Conservation (phyloP, 2,329 filamentous ascomycete species). For the Gremmenia infestans region DNA sequence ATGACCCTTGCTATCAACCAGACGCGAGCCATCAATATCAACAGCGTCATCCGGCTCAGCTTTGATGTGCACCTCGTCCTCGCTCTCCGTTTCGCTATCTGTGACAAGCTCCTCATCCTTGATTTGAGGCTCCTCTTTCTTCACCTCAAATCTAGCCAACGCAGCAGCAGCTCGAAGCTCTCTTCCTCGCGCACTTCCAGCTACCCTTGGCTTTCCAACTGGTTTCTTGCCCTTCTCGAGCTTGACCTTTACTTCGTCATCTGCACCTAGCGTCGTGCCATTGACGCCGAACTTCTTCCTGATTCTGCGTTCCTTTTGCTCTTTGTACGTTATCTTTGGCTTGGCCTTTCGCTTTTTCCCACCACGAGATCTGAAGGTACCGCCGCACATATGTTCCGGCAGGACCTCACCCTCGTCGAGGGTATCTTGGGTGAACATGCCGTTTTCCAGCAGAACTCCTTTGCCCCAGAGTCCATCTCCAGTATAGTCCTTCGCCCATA, state of each 20-base stretch:
- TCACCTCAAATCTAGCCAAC: slow-evolving; percentile 48
- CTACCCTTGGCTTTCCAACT: slow-evolving; percentile 53
- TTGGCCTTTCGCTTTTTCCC: slow-evolving; percentile 49
- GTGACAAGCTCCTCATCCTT: slow-evolving; percentile 35
- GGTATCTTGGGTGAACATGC: slow-evolving; percentile 51
- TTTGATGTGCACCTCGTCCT: slow-evolving; percentile 42
- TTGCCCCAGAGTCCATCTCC: slow-evolving; percentile 82
- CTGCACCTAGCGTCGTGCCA: slow-evolving; percentile 36
- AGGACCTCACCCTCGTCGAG: slow-evolving; percentile 51
- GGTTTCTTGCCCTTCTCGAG: slow-evolving; percentile 45
- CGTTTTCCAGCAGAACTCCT: slow-evolving; percentile 58
- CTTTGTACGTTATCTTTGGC: slow-evolving; percentile 32
- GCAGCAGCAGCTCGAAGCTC: slow-evolving; percentile 58
- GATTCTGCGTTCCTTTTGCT: slow-evolving; percentile 48
- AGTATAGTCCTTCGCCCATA: slow-evolving; percentile 68
- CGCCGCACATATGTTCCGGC: slow-evolving; percentile 73
- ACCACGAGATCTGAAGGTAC: slow-evolving; percentile 61
- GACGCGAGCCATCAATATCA: slow-evolving; percentile 58
- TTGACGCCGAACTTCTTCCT: slow-evolving; percentile 53
- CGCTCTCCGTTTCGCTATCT: slow-evolving; percentile 40
- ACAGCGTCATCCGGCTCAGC: slow-evolving; percentile 47
- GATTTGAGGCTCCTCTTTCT: slow-evolving; percentile 37
- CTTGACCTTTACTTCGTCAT: slow-evolving; percentile 50
- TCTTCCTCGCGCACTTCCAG: slow-evolving; percentile 52
- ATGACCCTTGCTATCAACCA: slow-evolving; percentile 62